phyloP scores from a whole-genome alignment of 495 filamentous ascomycete species.

The Neurospora tetrasperma region DNA sequence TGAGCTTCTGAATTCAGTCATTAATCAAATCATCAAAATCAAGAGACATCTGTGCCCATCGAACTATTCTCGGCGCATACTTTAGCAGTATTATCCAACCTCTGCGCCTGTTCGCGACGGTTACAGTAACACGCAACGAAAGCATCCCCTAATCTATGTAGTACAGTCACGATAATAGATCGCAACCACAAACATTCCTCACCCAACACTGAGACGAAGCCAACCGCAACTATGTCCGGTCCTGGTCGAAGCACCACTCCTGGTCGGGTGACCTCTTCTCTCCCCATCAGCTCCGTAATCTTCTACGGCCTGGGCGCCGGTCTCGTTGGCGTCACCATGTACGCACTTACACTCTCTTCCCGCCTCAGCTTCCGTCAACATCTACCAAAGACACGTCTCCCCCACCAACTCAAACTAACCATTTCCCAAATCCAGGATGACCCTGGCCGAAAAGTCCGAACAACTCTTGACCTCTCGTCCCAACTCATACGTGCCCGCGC shows the following conservation, averaged over 20 bases:
- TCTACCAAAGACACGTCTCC: neutral
- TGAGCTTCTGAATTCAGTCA: neutral
- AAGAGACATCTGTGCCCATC: neutral
- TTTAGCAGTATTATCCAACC: neutral
- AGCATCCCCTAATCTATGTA: no score
- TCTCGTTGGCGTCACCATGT: slow-evolving; percentile 9
- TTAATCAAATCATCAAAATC: neutral
- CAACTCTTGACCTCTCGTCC: slow-evolving; percentile 7
- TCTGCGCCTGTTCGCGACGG: neutral
- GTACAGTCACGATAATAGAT: no score
- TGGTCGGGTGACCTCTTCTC: neutral
- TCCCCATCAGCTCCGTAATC: slow-evolving; percentile 1
- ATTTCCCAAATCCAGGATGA: slow-evolving; percentile 3
- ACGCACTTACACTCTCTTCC: neutral
- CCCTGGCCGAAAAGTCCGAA: slow-evolving; percentile 4
- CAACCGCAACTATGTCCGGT: neutral
- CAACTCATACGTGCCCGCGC: slow-evolving; percentile 8
- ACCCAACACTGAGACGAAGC: neutral
- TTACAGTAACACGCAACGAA: neutral
- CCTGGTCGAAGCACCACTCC: neutral
- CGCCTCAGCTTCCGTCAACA: neutral
- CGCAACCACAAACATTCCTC: neutral
- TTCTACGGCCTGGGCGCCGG: slow-evolving; percentile 6
- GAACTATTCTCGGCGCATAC: neutral
- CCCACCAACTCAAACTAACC: neutral